A percentile compares a stretch with the other conserved stretches of the same genome.
Evolutionary conservation across 2,329 filamentous ascomycete genomes (phyloP).

Genomic region (Nothopassalora personata): DNA sequence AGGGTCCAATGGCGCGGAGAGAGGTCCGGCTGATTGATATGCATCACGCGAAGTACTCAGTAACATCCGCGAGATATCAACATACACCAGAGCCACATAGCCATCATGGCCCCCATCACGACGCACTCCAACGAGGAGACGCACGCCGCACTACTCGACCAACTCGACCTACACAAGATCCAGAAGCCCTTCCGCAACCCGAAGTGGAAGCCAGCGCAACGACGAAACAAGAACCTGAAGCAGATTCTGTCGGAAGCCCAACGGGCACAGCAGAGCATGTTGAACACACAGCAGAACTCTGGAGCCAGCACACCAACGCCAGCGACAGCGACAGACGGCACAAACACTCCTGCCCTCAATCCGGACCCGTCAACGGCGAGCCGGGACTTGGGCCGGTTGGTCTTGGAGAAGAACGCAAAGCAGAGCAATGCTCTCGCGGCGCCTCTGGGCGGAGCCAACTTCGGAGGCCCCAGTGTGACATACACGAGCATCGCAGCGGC

Average conservation of each 20-base stretch:
- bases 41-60: too few relatives aligned
- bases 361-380: constrained; percentile 84
- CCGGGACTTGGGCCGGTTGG: constrained; percentile 77
- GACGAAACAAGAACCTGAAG: constrained; percentile 98
- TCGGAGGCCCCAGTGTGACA: constrained; percentile 59
- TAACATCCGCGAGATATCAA: neutral
- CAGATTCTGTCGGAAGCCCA: constrained; percentile 87
- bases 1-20: neutral
- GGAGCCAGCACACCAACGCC: constrained; percentile 63
- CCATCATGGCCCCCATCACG: constrained; percentile 54
- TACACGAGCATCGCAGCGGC: constrained; percentile 97
- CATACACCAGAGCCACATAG: neutral
- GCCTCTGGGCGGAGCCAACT: constrained; percentile 8
- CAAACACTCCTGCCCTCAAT: constrained; percentile 57
- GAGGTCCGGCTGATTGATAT: neutral
- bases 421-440: constrained; percentile 29
- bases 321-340: constrained; percentile 31
- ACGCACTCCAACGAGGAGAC: constrained; percentile 68
- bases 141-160: constrained; percentile 80
- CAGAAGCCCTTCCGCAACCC: constrained; percentile 87
- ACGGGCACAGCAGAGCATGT: constrained; percentile 80
- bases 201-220: constrained; percentile 84
- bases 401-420: constrained; percentile 69
- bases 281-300: constrained; percentile 71
- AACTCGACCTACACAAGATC: constrained; percentile 82